Evolutionary conservation across 495 filamentous ascomycete genomes (phyloP).

Genomic region (Viridothelium virens): DNA sequence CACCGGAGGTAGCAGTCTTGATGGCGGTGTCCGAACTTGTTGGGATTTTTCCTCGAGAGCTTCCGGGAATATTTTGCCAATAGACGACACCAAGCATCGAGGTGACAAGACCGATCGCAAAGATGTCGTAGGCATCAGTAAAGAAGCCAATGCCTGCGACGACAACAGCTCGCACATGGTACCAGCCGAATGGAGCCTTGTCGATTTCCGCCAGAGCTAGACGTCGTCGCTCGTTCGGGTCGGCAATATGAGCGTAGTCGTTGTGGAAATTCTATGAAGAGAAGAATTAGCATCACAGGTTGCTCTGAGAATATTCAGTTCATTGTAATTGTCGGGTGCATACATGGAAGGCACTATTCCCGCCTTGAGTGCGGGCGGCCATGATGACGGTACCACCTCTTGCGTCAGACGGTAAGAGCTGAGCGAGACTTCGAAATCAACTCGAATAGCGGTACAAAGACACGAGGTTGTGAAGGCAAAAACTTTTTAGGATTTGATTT

Average conservation of each 20-base stretch:
- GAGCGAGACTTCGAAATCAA: too few relatives aligned
- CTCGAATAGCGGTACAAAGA: neutral
- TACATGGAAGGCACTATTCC: conserved; percentile 27
- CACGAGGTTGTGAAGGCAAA: neutral
- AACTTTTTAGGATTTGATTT: neutral
- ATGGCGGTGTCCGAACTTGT: conserved; percentile 64
- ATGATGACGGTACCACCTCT: conserved; percentile 11
- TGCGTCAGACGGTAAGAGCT: neutral
- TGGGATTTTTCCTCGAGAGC: conserved; percentile 43
- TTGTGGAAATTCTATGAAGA: conserved; percentile 34
- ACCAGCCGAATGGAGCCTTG: conserved; percentile 72
- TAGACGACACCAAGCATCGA: conserved; percentile 67
- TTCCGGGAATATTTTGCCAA: conserved; percentile 46
- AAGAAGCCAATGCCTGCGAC: conserved; percentile 85
- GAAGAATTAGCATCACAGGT: neutral
- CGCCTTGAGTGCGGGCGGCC: conserved; percentile 23
- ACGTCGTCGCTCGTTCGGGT: conserved; percentile 67
- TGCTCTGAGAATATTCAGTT: too few relatives aligned
- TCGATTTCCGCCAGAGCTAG: conserved; percentile 72
- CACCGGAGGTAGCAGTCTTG: conserved; percentile 80
- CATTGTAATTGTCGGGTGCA: conserved; percentile 14
- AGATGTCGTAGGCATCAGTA: conserved; percentile 74
- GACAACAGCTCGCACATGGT: conserved; percentile 64
- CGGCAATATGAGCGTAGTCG: conserved; percentile 54
- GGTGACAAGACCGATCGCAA: conserved; percentile 59